These are phyloP conservation scores for Komagataella pastoris DNA, from an alignment of 805 yeast genomes.

Conservation along the genomic window DNA sequence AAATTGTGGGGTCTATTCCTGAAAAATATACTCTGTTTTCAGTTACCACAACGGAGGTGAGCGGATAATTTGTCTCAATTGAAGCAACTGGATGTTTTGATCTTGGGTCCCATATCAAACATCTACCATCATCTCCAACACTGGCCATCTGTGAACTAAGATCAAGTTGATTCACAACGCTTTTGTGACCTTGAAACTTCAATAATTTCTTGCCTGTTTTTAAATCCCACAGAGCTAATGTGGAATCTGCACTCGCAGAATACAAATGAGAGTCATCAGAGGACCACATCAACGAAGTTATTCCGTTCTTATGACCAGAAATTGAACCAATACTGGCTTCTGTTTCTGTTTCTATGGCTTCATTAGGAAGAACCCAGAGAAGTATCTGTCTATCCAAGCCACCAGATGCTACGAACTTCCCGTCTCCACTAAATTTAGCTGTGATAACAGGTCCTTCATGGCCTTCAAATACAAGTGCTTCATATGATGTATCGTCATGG, in stretches of 20 bases:
- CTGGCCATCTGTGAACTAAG: slow-evolving; percentile 21
- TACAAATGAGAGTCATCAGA: slow-evolving; percentile 27
- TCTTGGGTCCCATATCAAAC: slow-evolving; percentile 53
- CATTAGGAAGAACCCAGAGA: slow-evolving; percentile 13
- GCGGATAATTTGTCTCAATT: slow-evolving; percentile 40
- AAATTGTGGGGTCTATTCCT: slow-evolving; percentile 57
- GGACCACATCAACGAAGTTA: slow-evolving; percentile 46
- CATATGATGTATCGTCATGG: not conserved
- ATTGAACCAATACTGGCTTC: slow-evolving; percentile 29
- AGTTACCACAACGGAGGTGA: slow-evolving; percentile 30
- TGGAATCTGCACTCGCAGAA: slow-evolving; percentile 47
- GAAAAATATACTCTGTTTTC: slow-evolving; percentile 36
- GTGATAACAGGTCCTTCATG: slow-evolving; percentile 38
- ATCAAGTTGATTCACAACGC: slow-evolving; percentile 43
- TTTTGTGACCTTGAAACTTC: slow-evolving; percentile 37
- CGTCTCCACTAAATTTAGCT: slow-evolving; percentile 36
- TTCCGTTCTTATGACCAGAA: slow-evolving; percentile 49
- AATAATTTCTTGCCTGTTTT: slow-evolving; percentile 40
- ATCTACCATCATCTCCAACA: slow-evolving; percentile 54
- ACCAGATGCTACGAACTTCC: slow-evolving; percentile 44
- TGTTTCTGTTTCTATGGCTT: slow-evolving; percentile 1
- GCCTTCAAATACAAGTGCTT: slow-evolving; percentile 28
- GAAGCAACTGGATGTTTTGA: slow-evolving; percentile 26
- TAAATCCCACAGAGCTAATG: slow-evolving; percentile 51
- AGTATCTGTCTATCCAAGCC: slow-evolving; percentile 40